Evolutionary conservation across 768 basidiomycete genomes (phyloP).

Genomic region (Tulasnella sp.): DNA sequence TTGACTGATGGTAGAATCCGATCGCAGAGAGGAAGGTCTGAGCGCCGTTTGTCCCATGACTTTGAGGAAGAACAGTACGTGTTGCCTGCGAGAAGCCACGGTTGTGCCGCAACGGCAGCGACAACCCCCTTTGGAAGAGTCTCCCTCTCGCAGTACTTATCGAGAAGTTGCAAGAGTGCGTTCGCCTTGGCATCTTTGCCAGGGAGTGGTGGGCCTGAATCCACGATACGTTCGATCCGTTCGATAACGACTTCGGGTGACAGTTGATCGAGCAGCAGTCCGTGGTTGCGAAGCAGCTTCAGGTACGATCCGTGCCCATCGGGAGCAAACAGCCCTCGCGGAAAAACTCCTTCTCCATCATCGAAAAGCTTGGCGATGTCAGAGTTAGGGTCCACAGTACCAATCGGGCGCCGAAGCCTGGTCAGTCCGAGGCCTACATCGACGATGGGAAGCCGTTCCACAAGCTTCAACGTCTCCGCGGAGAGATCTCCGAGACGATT

Average conservation of each 20-base stretch:
- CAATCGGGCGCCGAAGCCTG: not conserved
- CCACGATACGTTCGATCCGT: not conserved
- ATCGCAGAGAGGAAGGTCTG: not conserved
- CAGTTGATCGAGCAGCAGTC: not conserved
- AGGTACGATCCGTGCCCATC: not conserved
- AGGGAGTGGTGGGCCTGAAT: not conserved
- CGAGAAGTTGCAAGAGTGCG: not conserved
- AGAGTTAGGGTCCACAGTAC: not conserved
- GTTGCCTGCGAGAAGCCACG: not conserved
- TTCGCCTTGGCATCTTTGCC: not conserved
- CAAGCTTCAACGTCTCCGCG: no score
- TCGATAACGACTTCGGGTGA: not conserved
- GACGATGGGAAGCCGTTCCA: not conserved
- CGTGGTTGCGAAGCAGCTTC: not conserved
- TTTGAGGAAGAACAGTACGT: not conserved
- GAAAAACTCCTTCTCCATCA: not conserved
- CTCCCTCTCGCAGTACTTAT: not conserved
- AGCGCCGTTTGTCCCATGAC: not conserved
- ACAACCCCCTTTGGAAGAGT: not conserved
- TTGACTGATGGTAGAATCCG: not conserved
- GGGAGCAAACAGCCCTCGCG: not conserved
- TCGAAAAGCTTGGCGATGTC: constrained; percentile 1
- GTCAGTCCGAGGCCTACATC: not conserved
- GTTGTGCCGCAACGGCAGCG: not conserved
- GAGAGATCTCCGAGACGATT: not conserved